These are phyloP conservation scores for Cryphonectria japonica DNA, from an alignment of 2,329 filamentous ascomycete species.

Conservation along the genomic window DNA sequence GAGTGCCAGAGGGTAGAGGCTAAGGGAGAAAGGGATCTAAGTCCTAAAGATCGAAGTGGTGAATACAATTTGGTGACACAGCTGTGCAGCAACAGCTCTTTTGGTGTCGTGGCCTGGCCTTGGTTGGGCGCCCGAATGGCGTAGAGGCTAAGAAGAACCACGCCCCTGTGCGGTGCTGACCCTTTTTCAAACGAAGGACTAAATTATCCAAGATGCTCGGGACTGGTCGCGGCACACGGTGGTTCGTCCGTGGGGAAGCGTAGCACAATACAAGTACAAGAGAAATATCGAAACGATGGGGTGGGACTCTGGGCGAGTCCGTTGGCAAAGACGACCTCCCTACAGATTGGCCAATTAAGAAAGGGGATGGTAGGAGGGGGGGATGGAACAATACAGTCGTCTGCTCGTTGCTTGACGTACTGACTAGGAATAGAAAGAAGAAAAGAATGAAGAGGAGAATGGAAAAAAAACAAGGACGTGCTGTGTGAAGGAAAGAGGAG, in stretches of 20 bases:
- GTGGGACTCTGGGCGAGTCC: conserved; percentile 15
- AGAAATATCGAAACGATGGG: conserved; percentile 19
- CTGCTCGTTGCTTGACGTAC: conserved; percentile 25
- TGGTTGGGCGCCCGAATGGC: conserved; percentile 16
- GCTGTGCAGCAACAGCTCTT: conserved; percentile 19
- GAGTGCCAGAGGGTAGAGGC: conserved; percentile 14
- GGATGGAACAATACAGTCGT: conserved; percentile 1
- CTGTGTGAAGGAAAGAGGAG: neutral
- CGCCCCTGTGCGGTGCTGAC: conserved; percentile 1
- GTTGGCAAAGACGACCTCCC: conserved; percentile 14
- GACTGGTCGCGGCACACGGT: conserved; percentile 7
- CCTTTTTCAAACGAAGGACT: conserved; percentile 24
- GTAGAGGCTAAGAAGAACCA: neutral
- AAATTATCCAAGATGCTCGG: conserved; percentile 3
- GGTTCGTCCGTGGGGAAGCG: conserved; percentile 12
- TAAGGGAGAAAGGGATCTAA: neutral
- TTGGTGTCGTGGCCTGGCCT: neutral
- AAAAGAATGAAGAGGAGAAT: neutral
- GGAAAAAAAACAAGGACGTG: neutral
- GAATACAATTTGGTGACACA: conserved; percentile 22
- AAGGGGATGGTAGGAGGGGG: neutral
- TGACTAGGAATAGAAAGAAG: conserved; percentile 2
- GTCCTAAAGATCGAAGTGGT: conserved; percentile 18
- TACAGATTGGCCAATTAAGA: conserved; percentile 8
- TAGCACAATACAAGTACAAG: conserved; percentile 24